A percentile compares a stretch with the other conserved stretches of the same genome.
phyloP scores from a whole-genome alignment of 1,139 yeast genomes.

The Suhomyces ambrosiae region DNA sequence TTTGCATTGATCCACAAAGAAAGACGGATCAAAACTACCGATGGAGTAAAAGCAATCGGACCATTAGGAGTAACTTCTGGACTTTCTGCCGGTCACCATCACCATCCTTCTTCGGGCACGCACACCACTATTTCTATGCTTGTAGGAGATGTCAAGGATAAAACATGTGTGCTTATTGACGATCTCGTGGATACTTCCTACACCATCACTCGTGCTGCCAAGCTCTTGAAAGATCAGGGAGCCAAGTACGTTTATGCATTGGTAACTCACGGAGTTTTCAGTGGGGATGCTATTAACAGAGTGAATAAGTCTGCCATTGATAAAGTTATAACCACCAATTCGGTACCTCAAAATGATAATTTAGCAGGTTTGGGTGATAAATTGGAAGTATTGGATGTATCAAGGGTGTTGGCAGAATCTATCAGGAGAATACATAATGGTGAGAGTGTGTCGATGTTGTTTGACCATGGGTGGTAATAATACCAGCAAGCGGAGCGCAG shows the following conservation, averaged over 20 bases:
- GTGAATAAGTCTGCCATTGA: constrained; percentile 73
- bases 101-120: constrained; percentile 8
- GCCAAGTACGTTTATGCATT: constrained; percentile 84
- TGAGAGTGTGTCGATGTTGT: constrained; percentile 90
- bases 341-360: constrained; percentile 80
- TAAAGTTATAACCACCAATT: constrained; percentile 86
- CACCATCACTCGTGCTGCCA: constrained; percentile 91
- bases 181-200: constrained; percentile 94
- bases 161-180: constrained; percentile 84
- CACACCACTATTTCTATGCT: constrained; percentile 59
- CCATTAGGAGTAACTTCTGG: constrained; percentile 11
- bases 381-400: constrained; percentile 84
- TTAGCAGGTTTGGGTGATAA: constrained; percentile 56
- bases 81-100: constrained; percentile 6
- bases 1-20: constrained; percentile 97
- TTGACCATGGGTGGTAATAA: constrained; percentile 78
- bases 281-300: constrained; percentile 85
- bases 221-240: constrained; percentile 87
- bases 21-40: constrained; percentile 53
- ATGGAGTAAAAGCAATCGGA: constrained; percentile 23
- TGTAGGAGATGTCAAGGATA: constrained; percentile 87
- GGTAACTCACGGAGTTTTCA: constrained; percentile 89
- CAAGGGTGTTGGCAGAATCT: constrained; percentile 88
- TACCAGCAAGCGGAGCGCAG: neutral
- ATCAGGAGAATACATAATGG: constrained; percentile 96